Conservation (phyloP, 768 basidiomycete genomes). For the Amanita polypyramis region DNA sequence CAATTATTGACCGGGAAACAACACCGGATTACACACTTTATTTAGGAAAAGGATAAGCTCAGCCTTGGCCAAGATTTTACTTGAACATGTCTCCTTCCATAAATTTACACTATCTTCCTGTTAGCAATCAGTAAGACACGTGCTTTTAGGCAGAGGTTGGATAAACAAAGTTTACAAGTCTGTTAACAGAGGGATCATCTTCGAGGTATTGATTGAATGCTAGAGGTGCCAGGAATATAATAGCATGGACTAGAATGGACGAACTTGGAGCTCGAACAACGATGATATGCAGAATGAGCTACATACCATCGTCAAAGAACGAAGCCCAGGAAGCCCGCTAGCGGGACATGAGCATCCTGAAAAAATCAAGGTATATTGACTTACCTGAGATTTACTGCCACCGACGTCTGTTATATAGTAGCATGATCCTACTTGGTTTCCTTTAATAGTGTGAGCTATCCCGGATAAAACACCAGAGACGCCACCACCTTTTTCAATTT, state of each 20-base stretch:
- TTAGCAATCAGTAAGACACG: neutral
- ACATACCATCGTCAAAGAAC: constrained; percentile 61
- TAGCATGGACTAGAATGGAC: constrained; percentile 46
- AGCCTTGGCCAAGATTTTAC: constrained; percentile 45
- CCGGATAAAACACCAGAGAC: neutral
- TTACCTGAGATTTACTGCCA: constrained; percentile 43
- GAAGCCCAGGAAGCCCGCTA: constrained; percentile 63
- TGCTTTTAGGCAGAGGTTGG: neutral
- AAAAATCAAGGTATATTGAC: constrained; percentile 2
- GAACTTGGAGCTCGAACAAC: neutral
- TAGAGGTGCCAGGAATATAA: constrained; percentile 76
- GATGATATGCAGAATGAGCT: neutral
- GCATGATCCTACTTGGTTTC: constrained; percentile 34
- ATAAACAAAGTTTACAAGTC: constrained; percentile 33
- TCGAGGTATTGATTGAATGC: constrained; percentile 66
- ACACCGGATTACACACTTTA: constrained; percentile 32
- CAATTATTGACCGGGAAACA: neutral
- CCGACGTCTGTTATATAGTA: constrained; percentile 67
- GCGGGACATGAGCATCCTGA: constrained; percentile 3
- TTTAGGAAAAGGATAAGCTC: constrained; percentile 72
- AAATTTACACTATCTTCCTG: constrained; percentile 68
- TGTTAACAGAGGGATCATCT: constrained; percentile 55
- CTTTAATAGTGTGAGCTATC: constrained; percentile 9
- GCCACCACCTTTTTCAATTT: constrained; percentile 40
- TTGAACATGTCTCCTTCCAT: constrained; percentile 63